These are phyloP conservation scores for Aspergillus sp. DNA, from an alignment of 2,329 filamentous ascomycete genomes.

Conservation along the genomic window DNA sequence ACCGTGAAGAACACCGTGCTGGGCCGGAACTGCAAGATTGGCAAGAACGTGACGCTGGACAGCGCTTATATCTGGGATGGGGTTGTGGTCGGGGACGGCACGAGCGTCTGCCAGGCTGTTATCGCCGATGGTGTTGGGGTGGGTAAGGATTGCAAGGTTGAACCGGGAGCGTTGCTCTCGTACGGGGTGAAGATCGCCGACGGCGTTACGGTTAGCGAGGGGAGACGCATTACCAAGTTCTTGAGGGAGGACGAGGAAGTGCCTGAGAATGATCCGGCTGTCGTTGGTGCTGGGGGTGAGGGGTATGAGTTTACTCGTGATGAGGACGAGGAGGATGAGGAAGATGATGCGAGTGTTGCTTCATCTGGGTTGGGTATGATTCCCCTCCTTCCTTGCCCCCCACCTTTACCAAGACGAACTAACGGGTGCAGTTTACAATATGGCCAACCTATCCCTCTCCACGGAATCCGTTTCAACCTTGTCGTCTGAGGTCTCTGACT, in stretches of 20 bases:
- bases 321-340: constrained; percentile 57
- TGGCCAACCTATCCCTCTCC: constrained; percentile 39
- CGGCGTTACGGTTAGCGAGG: constrained; percentile 39
- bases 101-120: constrained; percentile 62
- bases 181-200: constrained; percentile 67
- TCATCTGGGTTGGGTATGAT: constrained; percentile 32
- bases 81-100: constrained; percentile 65
- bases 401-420: constrained; percentile 3
- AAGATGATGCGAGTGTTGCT: constrained; percentile 56
- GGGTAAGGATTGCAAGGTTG: constrained; percentile 61
- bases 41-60: constrained; percentile 69
- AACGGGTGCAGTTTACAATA: constrained; percentile 40
- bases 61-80: constrained; percentile 86
- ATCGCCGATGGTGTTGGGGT: constrained; percentile 65
- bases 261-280: constrained; percentile 35
- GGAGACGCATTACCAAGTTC: constrained; percentile 37
- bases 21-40: constrained; percentile 77
- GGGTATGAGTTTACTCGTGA: constrained; percentile 59
- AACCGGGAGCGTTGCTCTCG: constrained; percentile 68
- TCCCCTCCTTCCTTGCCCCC: background rate
- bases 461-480: constrained; percentile 56
- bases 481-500: constrained; percentile 46
- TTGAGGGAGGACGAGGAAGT: constrained; percentile 37
- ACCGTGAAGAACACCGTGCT: constrained; percentile 68
- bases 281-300: constrained; percentile 52